A percentile compares a stretch with the other conserved stretches of the same genome.
phyloP scores from a whole-genome alignment of 108 stramenopile species.

The Halocafeteria seosinensis region DNA sequence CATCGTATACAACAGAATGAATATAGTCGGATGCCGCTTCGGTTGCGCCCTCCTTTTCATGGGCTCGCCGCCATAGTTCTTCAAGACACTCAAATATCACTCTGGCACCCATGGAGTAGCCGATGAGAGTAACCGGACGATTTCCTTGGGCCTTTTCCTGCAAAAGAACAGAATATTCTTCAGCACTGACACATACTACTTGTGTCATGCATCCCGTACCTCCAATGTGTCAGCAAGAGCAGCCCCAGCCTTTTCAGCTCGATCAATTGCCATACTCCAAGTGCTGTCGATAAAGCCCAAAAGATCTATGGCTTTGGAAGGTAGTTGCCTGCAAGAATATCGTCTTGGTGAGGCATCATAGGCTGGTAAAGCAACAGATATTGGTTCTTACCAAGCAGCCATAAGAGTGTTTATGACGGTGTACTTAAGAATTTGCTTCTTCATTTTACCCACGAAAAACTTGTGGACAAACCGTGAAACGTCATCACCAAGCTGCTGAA shows the following conservation, averaged over 20 bases:
- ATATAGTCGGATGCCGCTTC: slow-evolving; percentile 59
- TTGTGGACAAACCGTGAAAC: background rate
- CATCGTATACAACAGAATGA: no score
- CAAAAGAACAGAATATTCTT: no score
- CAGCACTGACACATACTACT: no score
- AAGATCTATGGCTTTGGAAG: background rate
- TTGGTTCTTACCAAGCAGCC: background rate
- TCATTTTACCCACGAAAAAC: background rate
- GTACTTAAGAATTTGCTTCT: background rate
- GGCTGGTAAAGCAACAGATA: no score
- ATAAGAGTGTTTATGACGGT: background rate
- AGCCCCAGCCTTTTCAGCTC: background rate
- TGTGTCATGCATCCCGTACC: no score
- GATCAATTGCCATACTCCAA: background rate
- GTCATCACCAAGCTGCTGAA: background rate
- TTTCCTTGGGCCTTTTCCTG: slow-evolving; percentile 29
- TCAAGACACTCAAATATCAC: slow-evolving; percentile 69
- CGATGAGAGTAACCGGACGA: slow-evolving; percentile 72
- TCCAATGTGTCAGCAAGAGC: background rate
- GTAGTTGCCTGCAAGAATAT: no score
- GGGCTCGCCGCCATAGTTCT: background rate
- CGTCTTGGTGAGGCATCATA: no score
- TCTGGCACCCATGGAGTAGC: slow-evolving; percentile 81
- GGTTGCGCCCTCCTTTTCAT: background rate
- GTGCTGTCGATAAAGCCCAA: background rate